Base-by-base conservation (phyloP, 2,329 filamentous ascomycete genomes). In the Colletotrichum sp. region DNA sequence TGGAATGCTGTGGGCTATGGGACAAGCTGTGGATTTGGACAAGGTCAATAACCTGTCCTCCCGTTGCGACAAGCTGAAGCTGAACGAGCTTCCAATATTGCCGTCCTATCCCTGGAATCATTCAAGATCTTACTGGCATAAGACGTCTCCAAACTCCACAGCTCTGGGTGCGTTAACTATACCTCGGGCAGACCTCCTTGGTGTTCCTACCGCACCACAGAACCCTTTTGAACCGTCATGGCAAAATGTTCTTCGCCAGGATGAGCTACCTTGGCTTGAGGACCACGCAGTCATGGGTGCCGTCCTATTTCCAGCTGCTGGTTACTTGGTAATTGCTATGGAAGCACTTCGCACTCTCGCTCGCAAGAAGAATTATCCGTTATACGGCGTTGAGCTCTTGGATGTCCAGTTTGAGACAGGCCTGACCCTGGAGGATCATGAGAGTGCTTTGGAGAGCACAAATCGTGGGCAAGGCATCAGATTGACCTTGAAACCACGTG, bases 201-300 rank as follows among this genome's bases (percentile, higher is more conserved):
- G 75, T n/a, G 28, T 34, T 7, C 64, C 36, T 9, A 32, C 24
- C 44, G 7, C 13, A 18, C 71, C 34, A 9, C 64, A 13, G 18
- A 68, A 67, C 10, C 70, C 55, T 8, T 76, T 62, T 15, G 44
- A 44, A 7, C 75, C 75, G 30, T 52, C 60, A 8, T 76, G 64
- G 64, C 44, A 60, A 6, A 74, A 74, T 6, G 48, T 70, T 4
- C 26, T 74, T 2, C 48, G 59, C 6, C 39, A 24, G 3, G 9
- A 30, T 6, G 71, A 76, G n/a, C 36, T 70, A 8, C 82, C 88
- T 44, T 88, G 87, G 26, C 84, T 85, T 13, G 80, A 84, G 65
- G 85, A 87, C 75, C 86, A 87, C 79, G 78, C 80, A 24, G 86
- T 87, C 82, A 82, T 86, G 67, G 86, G 83, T 78, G 82, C 86